Base-by-base conservation (phyloP, 192 early-diverging fungal genomes). In the Gorgonomyces haynaldii region DNA sequence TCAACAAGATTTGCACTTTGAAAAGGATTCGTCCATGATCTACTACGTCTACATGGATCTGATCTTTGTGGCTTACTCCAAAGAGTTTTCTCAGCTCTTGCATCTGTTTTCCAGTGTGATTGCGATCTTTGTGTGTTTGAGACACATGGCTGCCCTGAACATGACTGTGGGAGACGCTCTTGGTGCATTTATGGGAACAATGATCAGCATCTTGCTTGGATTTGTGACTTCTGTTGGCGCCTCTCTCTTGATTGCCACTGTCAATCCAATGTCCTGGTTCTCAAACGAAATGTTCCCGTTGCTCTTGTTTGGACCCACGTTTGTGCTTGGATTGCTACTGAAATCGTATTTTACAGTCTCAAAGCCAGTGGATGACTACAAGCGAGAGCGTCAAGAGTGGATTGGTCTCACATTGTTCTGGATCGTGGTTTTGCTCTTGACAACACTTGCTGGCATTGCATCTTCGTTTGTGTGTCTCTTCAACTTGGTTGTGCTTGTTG, bases 201-300 rank as follows among this genome's bases (percentile, higher is more conserved):
- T 51, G 2, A 21, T 37, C 30, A 59, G 48, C 28, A 53, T 54
- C 44, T 13, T 69, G 2, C 27, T 35, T 10, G 35, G 50, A 20
- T 32, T 58, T 4, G 37, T 57, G 16, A 20, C 52, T 16, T 15
- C 45, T 7, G 9, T 60, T 0, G 6, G 51, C 5, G 67, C 61
- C n/a, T 50, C 56, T 0, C 24, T 60, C 34, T 53, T 60, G 10
- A 55, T 57, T 19, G 53, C 38, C 3, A 15, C 56, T 22, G 20
- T 40, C 1, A 56, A 45, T 16, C 53, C 62, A 12, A 70, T 85
- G 78, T 48, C 61, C 21, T 85, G 75, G 72, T 85, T 78, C 37
- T 44, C 63, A 3, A 50, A 61, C 21, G 82, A 82, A 51, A 76
- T 71, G 67, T 68, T 69, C 29, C 56, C 70, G 1, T 20, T 65